Conservation (phyloP, 2,329 filamentous ascomycete genomes). For the Mycocentrospora acerina region DNA sequence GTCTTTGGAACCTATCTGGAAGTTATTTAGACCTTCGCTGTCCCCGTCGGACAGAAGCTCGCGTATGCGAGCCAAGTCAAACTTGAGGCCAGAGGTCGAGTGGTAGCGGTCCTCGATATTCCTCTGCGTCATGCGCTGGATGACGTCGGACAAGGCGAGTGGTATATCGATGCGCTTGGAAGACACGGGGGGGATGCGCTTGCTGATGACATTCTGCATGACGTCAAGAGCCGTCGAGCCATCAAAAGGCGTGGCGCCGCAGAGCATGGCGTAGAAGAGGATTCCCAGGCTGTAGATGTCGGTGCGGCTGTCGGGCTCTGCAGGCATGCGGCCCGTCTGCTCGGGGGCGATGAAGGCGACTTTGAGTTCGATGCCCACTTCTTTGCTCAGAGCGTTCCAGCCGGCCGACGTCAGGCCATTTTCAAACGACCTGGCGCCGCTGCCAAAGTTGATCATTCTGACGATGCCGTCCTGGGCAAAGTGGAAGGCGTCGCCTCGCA, state of each 20-base stretch:
- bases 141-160: conserved; percentile 76
- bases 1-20: conserved; percentile 78
- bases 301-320: conserved; percentile 81
- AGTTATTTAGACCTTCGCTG: conserved; percentile 67
- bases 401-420: conserved; percentile 81
- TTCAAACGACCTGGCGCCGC: conserved; percentile 84
- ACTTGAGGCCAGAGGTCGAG: conserved; percentile 80
- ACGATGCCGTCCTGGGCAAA: conserved; percentile 75
- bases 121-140: conserved; percentile 91
- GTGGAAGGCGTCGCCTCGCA: conserved; percentile 88
- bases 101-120: conserved; percentile 86
- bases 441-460: conserved; percentile 81
- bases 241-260: conserved; percentile 76
- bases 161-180: conserved; percentile 79
- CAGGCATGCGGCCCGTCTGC: conserved; percentile 89
- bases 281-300: conserved; percentile 93
- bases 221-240: conserved; percentile 83
- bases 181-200: conserved; percentile 75
- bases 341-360: conserved; percentile 91
- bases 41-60: conserved; percentile 76
- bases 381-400: conserved; percentile 80
- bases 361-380: conserved; percentile 85
- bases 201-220: conserved; percentile 82
- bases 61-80: conserved; percentile 75
- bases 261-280: conserved; percentile 73